A percentile compares a stretch with the other conserved stretches of the same genome.
Evolutionary conservation across 345 rosid species (phyloP).

Genomic region (Eucalyptus curtisii): DNA sequence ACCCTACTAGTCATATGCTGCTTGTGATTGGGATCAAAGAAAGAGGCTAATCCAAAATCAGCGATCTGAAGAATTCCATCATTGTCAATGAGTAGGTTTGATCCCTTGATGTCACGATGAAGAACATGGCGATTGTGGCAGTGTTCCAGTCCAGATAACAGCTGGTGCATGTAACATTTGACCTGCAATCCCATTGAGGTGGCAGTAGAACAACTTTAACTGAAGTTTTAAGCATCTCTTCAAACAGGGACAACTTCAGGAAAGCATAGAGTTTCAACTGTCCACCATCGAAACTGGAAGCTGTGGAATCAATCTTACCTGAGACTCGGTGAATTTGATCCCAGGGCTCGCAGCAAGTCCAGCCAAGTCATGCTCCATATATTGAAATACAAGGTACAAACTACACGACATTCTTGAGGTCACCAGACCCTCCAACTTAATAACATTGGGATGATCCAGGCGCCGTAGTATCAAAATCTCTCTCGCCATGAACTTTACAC

Average conservation of each 20-base stretch:
- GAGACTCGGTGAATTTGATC: constrained; percentile 57
- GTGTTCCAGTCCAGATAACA: constrained; percentile 70
- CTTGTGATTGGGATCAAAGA: constrained; percentile 72
- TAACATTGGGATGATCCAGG: constrained; percentile 66
- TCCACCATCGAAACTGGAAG: not conserved
- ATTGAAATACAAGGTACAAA: constrained; percentile 61
- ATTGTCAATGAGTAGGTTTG: constrained; percentile 66
- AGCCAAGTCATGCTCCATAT: constrained; percentile 81
- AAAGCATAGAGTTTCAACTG: not conserved
- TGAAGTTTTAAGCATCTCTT: not conserved
- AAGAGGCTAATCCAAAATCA: constrained; percentile 79
- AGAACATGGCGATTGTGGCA: constrained; percentile 58
- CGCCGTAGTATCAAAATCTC: constrained; percentile 67
- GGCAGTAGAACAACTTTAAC: not conserved
- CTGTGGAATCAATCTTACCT: constrained; percentile 19
- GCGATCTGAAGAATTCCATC: constrained; percentile 69
- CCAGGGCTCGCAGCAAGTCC: constrained; percentile 73
- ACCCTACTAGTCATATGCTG: constrained; percentile 82
- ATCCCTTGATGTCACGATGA: constrained; percentile 85
- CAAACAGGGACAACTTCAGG: not conserved
- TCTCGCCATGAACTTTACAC: constrained; percentile 82
- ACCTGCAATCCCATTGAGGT: constrained; percentile 26
- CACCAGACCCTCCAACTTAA: constrained; percentile 65
- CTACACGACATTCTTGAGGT: constrained; percentile 87
- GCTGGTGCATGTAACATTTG: constrained; percentile 60